Evolutionary conservation across 306 rosid species (phyloP).

Genomic region (Vigna unguiculata): DNA sequence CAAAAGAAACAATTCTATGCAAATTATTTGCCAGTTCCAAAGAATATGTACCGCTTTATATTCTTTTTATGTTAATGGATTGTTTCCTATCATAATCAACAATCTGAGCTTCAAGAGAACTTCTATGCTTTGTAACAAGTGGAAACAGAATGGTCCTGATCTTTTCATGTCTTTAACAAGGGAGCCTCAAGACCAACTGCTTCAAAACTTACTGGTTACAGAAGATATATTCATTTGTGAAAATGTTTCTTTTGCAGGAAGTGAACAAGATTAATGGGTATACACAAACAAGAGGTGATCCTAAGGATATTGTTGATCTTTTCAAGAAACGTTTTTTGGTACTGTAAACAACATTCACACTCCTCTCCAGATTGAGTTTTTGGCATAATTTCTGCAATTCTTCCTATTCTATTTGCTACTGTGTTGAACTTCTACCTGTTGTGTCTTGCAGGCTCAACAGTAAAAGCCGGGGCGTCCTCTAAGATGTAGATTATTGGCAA

Average conservation of each 20-base stretch:
- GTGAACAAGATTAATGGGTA: conserved; percentile 72
- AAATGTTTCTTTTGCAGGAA: conserved; percentile 55
- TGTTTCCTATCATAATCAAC: conserved; percentile 1
- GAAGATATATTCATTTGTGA: conserved; percentile 20
- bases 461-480: conserved; percentile 35
- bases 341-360: conserved; percentile 1
- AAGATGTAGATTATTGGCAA: conserved; percentile 21
- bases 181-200: not conserved
- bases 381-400: conserved; percentile 14
- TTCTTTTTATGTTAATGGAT: conserved; percentile 6
- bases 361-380: conserved; percentile 3
- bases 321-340: conserved; percentile 69
- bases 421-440: conserved; percentile 5
- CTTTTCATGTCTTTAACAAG: conserved; percentile 11
- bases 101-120: conserved; percentile 11
- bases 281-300: conserved; percentile 62
- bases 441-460: conserved; percentile 53
- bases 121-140: not conserved
- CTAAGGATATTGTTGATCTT: conserved; percentile 48
- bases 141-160: not conserved
- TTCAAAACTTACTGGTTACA: not conserved
- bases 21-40: not conserved
- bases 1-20: not conserved
- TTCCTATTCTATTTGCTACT: not conserved
- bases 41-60: conserved; percentile 5